A percentile compares a stretch with the other conserved stretches of the same genome.
Conservation (phyloP, 176 grass and related monocot genomes). For the Triticum dicoccoides region DNA sequence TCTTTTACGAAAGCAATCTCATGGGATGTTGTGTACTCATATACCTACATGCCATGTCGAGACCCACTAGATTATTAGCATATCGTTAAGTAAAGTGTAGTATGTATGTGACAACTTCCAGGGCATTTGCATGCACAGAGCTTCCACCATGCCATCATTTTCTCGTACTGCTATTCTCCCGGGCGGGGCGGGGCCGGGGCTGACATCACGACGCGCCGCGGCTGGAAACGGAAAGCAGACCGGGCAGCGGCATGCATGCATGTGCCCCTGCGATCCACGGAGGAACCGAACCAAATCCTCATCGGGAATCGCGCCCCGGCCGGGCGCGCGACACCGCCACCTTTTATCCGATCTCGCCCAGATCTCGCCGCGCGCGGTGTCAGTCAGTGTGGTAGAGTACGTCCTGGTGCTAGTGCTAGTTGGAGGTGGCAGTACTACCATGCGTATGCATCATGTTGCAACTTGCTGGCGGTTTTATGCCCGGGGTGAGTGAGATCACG, state of each 20-base stretch:
- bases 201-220: conserved; percentile 17
- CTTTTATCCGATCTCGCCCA: conserved; percentile 37
- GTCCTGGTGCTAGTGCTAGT: background rate
- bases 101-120: too few relatives aligned
- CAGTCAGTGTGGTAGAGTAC: background rate
- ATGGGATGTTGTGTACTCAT: background rate
- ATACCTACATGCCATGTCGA: background rate
- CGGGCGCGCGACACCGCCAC: background rate
- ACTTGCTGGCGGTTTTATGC: background rate
- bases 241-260: background rate
- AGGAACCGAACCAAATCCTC: conserved; percentile 37
- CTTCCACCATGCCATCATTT: background rate
- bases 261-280: conserved; percentile 35
- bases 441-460: background rate
- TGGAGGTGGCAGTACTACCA: background rate
- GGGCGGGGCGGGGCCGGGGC: background rate
- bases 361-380: conserved; percentile 17
- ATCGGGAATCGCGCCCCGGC: background rate
- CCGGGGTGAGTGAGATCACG: background rate
- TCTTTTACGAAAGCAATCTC: background rate
- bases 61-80: background rate
- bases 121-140: background rate
- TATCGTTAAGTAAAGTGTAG: background rate
- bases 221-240: background rate
- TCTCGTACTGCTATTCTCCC: background rate